Evolutionary conservation across 192 early-diverging fungal species (phyloP).

Genomic region (Pilaira anomala): DNA sequence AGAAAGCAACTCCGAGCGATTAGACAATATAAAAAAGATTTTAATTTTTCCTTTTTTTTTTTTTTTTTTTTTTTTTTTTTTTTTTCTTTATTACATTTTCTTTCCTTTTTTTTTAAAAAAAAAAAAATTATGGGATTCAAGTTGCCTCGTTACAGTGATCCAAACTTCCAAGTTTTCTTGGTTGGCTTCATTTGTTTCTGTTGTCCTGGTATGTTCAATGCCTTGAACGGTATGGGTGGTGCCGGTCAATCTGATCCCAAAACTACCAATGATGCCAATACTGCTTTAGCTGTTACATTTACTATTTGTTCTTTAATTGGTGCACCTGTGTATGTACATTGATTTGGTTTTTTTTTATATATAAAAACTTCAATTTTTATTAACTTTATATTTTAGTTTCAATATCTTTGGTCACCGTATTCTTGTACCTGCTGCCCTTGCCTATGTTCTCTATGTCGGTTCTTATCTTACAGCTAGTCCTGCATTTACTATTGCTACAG

Average conservation of each 20-base stretch:
- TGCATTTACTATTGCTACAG: slow-evolving; percentile 69
- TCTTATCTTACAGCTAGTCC: slow-evolving; percentile 62
- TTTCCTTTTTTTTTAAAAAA: neutral
- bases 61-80: neutral
- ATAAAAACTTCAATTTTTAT: slow-evolving; percentile 68
- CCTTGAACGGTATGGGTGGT: slow-evolving; percentile 60
- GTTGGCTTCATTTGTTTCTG: slow-evolving; percentile 41
- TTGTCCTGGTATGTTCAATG: slow-evolving; percentile 60
- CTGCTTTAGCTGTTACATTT: slow-evolving; percentile 75
- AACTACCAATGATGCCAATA: slow-evolving; percentile 73
- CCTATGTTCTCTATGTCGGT: slow-evolving; percentile 74
- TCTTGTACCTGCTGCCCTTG: slow-evolving; percentile 61
- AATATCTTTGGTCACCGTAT: slow-evolving; percentile 75
- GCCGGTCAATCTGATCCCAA: slow-evolving; percentile 62
- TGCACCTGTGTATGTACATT: slow-evolving; percentile 51
- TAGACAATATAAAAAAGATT: neutral
- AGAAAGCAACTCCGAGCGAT: no score
- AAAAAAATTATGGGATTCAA: slow-evolving; percentile 21
- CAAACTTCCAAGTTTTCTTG: slow-evolving; percentile 35
- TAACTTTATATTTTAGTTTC: slow-evolving; percentile 63
- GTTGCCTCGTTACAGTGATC: slow-evolving; percentile 27
- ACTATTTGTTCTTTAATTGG: slow-evolving; percentile 72
- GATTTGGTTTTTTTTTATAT: neutral
- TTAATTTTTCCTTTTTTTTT: neutral
- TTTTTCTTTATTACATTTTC: slow-evolving; percentile 5